Evolutionary conservation across 208 protist species (phyloP), one percentile per base, ranked within the genome.

Genomic region (Porcisia hertigi): DNA sequence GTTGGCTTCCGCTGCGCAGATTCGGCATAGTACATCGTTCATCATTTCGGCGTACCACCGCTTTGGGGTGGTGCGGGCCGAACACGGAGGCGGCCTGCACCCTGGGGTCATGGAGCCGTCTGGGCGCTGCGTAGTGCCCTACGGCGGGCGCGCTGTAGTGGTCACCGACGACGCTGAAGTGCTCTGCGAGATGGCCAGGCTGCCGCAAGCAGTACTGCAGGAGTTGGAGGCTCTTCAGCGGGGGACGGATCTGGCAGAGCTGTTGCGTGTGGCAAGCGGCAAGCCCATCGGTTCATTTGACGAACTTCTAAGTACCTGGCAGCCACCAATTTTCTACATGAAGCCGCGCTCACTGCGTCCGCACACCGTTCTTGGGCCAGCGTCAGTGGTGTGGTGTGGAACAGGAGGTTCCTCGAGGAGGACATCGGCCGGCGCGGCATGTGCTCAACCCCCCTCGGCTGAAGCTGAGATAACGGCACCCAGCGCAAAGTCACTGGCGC

Each of bases 81-180:
- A 80, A 53, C 54, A 83, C 2, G 83, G 88, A 23, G 78, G 52
- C 23, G 71, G 75, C 6, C 69, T 88, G n/a, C 83, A 88, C 57
- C 73, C 85, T 9, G 88, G 88, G 53, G 72, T 88, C 30, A 69
- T 79, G 71, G 83, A 88, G 76, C 81, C 83, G 45, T 79, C 83
- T 3, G 85, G 85, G 8, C 83, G 87, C 74, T 92, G 87, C 60
- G 76, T 92, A 3, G 69, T 92, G 9, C 86, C 88, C 30, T 92
- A 90, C 77, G 83, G 81, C 30, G 88, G 88, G 23, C n/a, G 54
- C 53, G 83, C 84, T 0, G 77, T 82, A 16, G 73, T 77, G 18
- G 85, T 89, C 1, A 85, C 80, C 49, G 62, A 73, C 3, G 69
- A 30, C 34, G 86, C 83, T 14, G 79, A 90, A 71, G 86, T 92